Evolutionary conservation across 2,329 filamentous ascomycete species (phyloP).

Genomic region (Zopfia rhizophila): DNA sequence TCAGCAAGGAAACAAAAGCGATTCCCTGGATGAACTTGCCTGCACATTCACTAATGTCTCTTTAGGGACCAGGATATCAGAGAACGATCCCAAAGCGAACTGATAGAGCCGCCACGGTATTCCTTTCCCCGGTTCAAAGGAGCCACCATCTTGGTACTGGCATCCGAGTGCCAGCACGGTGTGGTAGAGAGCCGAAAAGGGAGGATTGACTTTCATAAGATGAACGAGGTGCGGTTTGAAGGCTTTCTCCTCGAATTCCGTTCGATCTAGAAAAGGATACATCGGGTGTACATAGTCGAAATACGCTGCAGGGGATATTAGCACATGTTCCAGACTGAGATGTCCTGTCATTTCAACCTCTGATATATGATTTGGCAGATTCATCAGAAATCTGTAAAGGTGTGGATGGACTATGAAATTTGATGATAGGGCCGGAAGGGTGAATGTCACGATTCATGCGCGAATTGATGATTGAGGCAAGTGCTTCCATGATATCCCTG

Average conservation of each 20-base stretch:
- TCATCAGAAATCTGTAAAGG: no score
- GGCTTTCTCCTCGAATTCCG: conserved; percentile 48
- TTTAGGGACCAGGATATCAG: conserved; percentile 44
- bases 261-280: conserved; percentile 55
- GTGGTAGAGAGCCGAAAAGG: conserved; percentile 54
- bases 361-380: no score
- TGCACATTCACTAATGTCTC: conserved; percentile 35
- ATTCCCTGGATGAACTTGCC: no score
- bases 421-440: no score
- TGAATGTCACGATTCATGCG: no score
- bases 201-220: conserved; percentile 36
- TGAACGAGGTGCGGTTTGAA: conserved; percentile 36
- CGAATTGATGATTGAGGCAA: no score
- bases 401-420: no score
- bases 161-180: conserved; percentile 52
- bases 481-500: no score
- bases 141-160: conserved; percentile 47
- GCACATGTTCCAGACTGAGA: no score
- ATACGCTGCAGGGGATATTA: no score
- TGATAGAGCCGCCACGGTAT: conserved; percentile 55
- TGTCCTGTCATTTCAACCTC: no score
- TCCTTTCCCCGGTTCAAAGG: conserved; percentile 54
- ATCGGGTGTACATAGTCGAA: conserved; percentile 54
- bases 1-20: no score
- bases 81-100: conserved; percentile 48